These are phyloP conservation scores for Pichia kudriavzevii DNA, from an alignment of 1,139 yeast species.

Conservation along the genomic window DNA sequence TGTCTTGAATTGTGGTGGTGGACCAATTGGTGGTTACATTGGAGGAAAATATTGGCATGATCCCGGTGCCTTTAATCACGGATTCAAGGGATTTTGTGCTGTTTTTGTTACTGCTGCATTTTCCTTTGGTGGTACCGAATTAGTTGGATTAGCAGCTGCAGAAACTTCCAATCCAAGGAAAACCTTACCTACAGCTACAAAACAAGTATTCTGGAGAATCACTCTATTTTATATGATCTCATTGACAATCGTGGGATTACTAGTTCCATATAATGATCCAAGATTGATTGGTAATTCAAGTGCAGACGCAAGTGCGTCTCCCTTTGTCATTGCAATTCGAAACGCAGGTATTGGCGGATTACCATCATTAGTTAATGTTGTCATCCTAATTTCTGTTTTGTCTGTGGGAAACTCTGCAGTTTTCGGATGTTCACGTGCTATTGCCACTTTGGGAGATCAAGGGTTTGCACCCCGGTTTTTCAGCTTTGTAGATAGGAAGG, in stretches of 20 bases:
- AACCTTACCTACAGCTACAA: constrained; percentile 56
- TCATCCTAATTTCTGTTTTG: constrained; percentile 54
- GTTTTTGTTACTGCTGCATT: constrained; percentile 81
- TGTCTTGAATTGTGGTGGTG: constrained; percentile 59
- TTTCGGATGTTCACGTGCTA: constrained; percentile 67
- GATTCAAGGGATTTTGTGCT: constrained; percentile 67
- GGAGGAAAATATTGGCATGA: constrained; percentile 52
- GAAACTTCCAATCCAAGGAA: constrained; percentile 65
- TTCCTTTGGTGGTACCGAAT: constrained; percentile 73
- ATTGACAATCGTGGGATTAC: constrained; percentile 45
- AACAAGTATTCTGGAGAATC: constrained; percentile 64
- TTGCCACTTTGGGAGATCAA: constrained; percentile 70
- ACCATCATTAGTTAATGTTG: constrained; percentile 56
- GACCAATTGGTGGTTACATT: constrained; percentile 44
- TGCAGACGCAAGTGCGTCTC: constrained; percentile 37
- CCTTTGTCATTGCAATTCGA: constrained; percentile 44
- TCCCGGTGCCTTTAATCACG: constrained; percentile 51
- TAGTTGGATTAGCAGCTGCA: constrained; percentile 74
- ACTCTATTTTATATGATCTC: constrained; percentile 51
- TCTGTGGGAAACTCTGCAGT: constrained; percentile 69
- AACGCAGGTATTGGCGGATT: constrained; percentile 39
- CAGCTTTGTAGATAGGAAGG: constrained; percentile 61
- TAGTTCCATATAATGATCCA: constrained; percentile 46
- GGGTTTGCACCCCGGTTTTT: constrained; percentile 69
- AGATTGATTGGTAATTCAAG: constrained; percentile 35